A percentile compares a stretch with the other conserved stretches of the same genome.
phyloP scores from a whole-genome alignment of 164 flowering plant species.

The Vitis cinerea region DNA sequence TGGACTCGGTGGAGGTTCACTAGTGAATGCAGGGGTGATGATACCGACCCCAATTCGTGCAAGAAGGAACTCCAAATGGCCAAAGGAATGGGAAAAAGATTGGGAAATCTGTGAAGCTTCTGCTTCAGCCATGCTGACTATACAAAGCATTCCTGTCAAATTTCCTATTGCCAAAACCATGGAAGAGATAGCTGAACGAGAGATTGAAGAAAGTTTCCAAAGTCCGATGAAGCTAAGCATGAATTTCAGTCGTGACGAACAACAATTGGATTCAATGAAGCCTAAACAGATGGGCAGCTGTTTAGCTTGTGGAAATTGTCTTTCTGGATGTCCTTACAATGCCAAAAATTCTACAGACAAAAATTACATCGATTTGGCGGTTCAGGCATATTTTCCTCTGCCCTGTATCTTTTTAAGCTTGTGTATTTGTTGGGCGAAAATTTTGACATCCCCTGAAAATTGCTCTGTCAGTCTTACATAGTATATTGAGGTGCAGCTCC shows the following conservation, averaged over 20 bases:
- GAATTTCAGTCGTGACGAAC: conserved; percentile 38
- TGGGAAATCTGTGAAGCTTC: conserved; percentile 54
- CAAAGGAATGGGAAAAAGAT: conserved; percentile 56
- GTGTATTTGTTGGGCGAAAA: neutral
- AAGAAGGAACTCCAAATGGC: conserved; percentile 51
- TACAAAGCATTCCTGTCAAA: conserved; percentile 41
- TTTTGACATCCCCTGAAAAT: neutral
- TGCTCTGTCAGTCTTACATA: neutral
- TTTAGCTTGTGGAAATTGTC: conserved; percentile 65
- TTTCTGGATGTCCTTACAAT: conserved; percentile 65
- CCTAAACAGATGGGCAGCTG: conserved; percentile 30
- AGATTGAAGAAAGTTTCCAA: conserved; percentile 26
- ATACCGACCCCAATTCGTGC: conserved; percentile 46
- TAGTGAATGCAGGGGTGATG: conserved; percentile 64
- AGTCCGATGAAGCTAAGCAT: conserved; percentile 40
- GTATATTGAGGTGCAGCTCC: too few relatives aligned
- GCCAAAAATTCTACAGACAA: conserved; percentile 64
- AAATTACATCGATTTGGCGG: conserved; percentile 47
- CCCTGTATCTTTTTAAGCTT: neutral
- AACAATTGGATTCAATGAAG: conserved; percentile 12
- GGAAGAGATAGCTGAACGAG: conserved; percentile 32
- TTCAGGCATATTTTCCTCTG: conserved; percentile 31
- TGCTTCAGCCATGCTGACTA: conserved; percentile 45
- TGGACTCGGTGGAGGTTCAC: conserved; percentile 68
- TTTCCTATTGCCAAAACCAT: conserved; percentile 41